Evolutionary conservation across 73 alveolate species (phyloP).

Genomic region (Paramecium bursaria): DNA sequence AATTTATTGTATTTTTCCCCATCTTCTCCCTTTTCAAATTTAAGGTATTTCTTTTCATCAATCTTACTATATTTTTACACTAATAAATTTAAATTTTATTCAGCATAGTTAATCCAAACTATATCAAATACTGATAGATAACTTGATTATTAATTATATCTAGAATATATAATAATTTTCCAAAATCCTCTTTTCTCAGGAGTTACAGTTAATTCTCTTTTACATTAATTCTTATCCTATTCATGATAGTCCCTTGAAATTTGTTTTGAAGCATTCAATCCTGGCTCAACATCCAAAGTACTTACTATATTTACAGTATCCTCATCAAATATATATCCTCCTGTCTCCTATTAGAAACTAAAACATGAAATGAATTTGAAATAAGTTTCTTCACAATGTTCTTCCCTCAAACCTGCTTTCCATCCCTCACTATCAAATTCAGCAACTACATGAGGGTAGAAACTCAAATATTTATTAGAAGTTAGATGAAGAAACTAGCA

Average conservation of each 20-base stretch:
- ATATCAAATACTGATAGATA: constrained; percentile 65
- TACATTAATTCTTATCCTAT: neutral
- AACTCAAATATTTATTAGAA: constrained; percentile 64
- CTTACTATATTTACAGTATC: constrained; percentile 68
- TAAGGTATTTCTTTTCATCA: constrained; percentile 31
- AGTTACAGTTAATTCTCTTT: constrained; percentile 64
- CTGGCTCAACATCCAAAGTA: constrained; percentile 59
- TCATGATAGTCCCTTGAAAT: constrained; percentile 21
- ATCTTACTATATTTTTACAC: constrained; percentile 16
- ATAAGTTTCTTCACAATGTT: constrained; percentile 64
- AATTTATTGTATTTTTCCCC: constrained; percentile 59
- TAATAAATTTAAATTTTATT: constrained; percentile 59
- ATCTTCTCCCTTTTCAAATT: constrained; percentile 66
- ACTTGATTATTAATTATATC: constrained; percentile 43
- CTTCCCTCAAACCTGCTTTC: constrained; percentile 57
- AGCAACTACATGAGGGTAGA: constrained; percentile 12
- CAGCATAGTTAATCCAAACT: constrained; percentile 67
- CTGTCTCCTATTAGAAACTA: constrained; percentile 61
- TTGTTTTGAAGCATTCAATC: constrained; percentile 58
- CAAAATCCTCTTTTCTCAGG: constrained; percentile 65
- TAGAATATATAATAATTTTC: constrained; percentile 60
- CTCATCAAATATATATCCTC: constrained; percentile 65
- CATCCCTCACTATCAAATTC: constrained; percentile 67
- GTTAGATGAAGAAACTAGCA: constrained; percentile 54
- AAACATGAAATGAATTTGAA: constrained; percentile 62